Conservation (phyloP, 345 rosid species). For the Luvunga scandens region DNA sequence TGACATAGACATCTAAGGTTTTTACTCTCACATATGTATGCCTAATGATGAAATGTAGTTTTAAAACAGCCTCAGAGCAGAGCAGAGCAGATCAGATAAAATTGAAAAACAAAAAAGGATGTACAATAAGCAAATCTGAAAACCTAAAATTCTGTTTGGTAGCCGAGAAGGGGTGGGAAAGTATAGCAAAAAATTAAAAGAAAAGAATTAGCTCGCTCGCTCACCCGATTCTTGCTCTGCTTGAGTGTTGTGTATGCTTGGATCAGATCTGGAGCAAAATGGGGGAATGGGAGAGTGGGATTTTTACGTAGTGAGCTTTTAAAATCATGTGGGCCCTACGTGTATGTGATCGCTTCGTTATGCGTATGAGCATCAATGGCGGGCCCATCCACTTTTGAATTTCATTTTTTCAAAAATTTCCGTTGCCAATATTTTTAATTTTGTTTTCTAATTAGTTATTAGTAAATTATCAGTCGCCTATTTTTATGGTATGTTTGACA, state of each 20-base stretch:
- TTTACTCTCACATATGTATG: not conserved
- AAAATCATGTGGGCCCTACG: not conserved
- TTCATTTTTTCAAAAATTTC: not conserved
- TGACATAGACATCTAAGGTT: not conserved
- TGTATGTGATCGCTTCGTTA: not conserved
- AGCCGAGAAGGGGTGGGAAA: not conserved
- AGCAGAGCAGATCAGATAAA: not conserved
- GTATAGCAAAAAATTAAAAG: too few species aligned
- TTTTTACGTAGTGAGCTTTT: not conserved
- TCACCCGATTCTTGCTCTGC: not conserved
- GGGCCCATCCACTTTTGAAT: not conserved
- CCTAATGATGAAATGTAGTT: not conserved
- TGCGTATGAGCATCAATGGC: not conserved
- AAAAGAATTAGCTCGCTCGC: not conserved
- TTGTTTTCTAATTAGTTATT: not conserved
- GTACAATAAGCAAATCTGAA: not conserved
- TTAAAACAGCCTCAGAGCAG: not conserved
- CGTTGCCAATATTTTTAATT: not conserved
- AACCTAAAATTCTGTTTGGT: not conserved
- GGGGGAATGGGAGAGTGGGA: not conserved
- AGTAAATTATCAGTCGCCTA: too few species aligned
- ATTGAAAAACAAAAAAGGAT: not conserved
- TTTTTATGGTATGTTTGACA: too few species aligned
- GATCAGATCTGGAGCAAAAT: slow-evolving; percentile 22
- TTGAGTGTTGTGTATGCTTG: not conserved